Evolutionary conservation across 1,284 basidiomycete genomes (phyloP).

Genomic region (Ustilago cynodontis): DNA sequence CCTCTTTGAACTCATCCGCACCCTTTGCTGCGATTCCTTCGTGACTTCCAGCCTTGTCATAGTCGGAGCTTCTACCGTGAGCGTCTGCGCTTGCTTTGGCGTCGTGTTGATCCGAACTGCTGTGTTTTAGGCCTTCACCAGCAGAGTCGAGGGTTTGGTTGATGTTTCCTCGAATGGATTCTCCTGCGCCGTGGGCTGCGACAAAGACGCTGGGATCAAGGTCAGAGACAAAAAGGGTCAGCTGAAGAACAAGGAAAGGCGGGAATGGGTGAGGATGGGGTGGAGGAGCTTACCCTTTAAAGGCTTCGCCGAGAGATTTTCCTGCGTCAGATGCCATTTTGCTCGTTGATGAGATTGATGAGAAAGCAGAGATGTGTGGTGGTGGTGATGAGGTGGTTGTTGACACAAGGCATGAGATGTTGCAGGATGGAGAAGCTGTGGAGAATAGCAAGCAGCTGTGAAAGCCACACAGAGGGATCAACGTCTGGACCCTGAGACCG

Average conservation of each 20-base stretch:
- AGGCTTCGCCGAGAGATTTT: constrained; percentile 47
- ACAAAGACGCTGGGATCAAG: constrained; percentile 39
- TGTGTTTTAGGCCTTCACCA: constrained; percentile 47
- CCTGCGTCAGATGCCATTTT: constrained; percentile 26
- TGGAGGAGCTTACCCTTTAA: constrained; percentile 57
- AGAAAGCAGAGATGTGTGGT: too few species aligned
- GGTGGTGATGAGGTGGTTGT: neutral
- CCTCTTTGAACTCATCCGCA: constrained; percentile 33
- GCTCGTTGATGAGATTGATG: too few species aligned
- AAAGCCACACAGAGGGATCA: neutral
- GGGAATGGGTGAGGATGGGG: neutral
- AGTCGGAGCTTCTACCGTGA: constrained; percentile 30
- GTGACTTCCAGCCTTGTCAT: constrained; percentile 19
- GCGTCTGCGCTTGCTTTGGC: neutral
- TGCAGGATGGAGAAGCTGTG: neutral
- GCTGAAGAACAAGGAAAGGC: neutral
- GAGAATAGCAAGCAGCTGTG: neutral
- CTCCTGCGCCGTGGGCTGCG: constrained; percentile 53
- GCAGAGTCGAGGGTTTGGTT: constrained; percentile 51
- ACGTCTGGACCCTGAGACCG: constrained; percentile 4
- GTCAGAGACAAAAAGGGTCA: neutral
- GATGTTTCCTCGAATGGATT: constrained; percentile 58
- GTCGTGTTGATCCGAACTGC: constrained; percentile 1
- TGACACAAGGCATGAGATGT: neutral
- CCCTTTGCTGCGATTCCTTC: constrained; percentile 34